phyloP scores from a whole-genome alignment of 257 asterid species.

The Nicotiana obtusifolia region DNA sequence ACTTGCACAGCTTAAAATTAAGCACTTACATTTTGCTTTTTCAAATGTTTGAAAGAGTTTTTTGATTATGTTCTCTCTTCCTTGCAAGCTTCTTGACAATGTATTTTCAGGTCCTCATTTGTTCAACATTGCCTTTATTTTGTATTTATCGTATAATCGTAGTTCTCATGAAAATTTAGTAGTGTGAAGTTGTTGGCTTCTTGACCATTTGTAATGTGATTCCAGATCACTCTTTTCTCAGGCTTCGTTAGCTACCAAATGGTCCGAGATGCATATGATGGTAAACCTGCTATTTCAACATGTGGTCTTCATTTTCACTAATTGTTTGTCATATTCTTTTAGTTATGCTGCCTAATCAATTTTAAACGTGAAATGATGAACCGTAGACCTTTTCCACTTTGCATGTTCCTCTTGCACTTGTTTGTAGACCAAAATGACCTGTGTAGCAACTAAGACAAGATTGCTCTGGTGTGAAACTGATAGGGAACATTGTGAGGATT shows the following conservation, averaged over 20 bases:
- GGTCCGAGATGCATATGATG: constrained; percentile 98
- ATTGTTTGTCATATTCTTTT: not conserved
- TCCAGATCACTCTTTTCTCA: constrained; percentile 89
- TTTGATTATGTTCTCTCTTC: not conserved
- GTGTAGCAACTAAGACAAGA: not conserved
- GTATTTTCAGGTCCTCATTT: not conserved
- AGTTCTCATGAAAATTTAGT: not conserved
- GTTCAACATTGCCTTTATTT: not conserved
- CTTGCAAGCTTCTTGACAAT: not conserved
- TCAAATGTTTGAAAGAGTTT: not conserved
- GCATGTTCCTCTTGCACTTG: constrained; percentile 3
- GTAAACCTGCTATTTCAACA: constrained; percentile 35
- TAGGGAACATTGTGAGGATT: not conserved
- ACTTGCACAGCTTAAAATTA: not conserved
- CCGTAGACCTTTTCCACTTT: not conserved
- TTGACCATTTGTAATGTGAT: constrained; percentile 22
- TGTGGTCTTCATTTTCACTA: not conserved
- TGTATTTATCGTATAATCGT: not conserved
- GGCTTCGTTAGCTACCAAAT: constrained; percentile 97
- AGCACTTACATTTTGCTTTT: constrained; percentile 1
- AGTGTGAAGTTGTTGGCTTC: not conserved
- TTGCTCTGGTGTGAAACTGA: not conserved
- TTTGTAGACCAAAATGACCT: not conserved
- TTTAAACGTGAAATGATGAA: not conserved
- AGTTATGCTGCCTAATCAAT: not conserved